Evolutionary conservation across 228 moss, liverwort and hornwort species (phyloP).

Genomic region (Sphagnum fallax): DNA sequence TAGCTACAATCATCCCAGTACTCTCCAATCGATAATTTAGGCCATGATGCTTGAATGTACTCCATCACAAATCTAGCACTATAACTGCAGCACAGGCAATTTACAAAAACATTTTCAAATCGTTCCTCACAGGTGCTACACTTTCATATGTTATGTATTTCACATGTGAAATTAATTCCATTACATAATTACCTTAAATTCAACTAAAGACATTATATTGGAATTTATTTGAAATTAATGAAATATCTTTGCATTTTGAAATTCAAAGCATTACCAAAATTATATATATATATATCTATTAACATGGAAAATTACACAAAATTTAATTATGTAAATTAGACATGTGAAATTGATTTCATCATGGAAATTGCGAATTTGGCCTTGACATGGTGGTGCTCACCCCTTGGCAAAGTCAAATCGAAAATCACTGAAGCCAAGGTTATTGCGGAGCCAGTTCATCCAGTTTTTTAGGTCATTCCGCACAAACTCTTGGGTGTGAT

Average conservation of each 20-base stretch:
- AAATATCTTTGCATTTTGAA: neutral
- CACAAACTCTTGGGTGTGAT: conserved; percentile 94
- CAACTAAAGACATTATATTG: neutral
- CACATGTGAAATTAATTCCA: neutral
- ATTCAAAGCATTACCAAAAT: too few relatives aligned
- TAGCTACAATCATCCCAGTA: conserved; percentile 95
- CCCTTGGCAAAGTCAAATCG: conserved; percentile 96
- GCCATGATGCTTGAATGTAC: conserved; percentile 65
- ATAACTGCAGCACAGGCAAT: conserved; percentile 39
- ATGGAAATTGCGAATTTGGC: too few relatives aligned
- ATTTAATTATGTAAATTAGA: too few relatives aligned
- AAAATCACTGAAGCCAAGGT: conserved; percentile 74
- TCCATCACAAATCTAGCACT: conserved; percentile 71
- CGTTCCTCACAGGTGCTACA: neutral
- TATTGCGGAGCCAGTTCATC: conserved; percentile 77
- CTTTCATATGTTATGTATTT: neutral
- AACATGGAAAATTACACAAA: too few relatives aligned
- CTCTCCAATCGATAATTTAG: conserved; percentile 73
- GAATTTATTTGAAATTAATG: neutral
- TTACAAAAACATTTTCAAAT: too few relatives aligned
- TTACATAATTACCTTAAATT: neutral
- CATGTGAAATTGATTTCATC: too few relatives aligned
- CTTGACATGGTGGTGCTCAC: conserved; percentile 13
- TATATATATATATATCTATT: too few relatives aligned
- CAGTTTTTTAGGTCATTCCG: conserved; percentile 77